A percentile compares a stretch with the other conserved stretches of the same genome.
Evolutionary conservation across 495 filamentous ascomycete species (phyloP).

Genomic region (Lentithecium fluviatile): DNA sequence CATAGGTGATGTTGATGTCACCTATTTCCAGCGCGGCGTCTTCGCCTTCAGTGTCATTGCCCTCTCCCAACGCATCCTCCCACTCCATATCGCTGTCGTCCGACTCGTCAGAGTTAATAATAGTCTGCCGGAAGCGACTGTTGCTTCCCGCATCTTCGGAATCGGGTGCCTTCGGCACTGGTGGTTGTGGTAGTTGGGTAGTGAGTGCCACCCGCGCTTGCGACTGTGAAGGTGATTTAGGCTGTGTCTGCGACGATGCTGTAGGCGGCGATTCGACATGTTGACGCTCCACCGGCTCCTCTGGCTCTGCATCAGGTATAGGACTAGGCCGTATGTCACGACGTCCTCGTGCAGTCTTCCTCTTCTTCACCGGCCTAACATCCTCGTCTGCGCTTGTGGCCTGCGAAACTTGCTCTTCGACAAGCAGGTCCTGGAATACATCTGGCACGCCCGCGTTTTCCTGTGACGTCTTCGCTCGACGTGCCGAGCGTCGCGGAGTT

Average conservation of each 20-base stretch:
- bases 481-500: constrained; percentile 7
- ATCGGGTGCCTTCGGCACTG: neutral
- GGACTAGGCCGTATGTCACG: neutral
- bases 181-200: neutral
- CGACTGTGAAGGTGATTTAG: neutral
- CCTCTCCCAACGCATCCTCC: constrained; percentile 61
- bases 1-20: constrained; percentile 60
- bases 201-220: neutral
- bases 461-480: constrained; percentile 3
- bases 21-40: constrained; percentile 40
- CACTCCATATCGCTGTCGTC: constrained; percentile 66
- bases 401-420: constrained; percentile 20
- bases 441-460: constrained; percentile 27
- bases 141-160: constrained; percentile 4
- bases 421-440: constrained; percentile 30
- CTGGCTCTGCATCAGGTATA: neutral
- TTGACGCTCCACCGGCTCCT: neutral
- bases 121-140: constrained; percentile 17
- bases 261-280: neutral
- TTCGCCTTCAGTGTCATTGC: constrained; percentile 37
- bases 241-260: neutral
- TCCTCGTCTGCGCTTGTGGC: constrained; percentile 26
- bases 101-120: constrained; percentile 39
- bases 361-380: constrained; percentile 30
- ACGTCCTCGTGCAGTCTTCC: constrained; percentile 13